Evolutionary conservation across 2,329 filamentous ascomycete genomes (phyloP), one percentile per base, ranked within the genome.

Genomic region (Venturia carpophila): DNA sequence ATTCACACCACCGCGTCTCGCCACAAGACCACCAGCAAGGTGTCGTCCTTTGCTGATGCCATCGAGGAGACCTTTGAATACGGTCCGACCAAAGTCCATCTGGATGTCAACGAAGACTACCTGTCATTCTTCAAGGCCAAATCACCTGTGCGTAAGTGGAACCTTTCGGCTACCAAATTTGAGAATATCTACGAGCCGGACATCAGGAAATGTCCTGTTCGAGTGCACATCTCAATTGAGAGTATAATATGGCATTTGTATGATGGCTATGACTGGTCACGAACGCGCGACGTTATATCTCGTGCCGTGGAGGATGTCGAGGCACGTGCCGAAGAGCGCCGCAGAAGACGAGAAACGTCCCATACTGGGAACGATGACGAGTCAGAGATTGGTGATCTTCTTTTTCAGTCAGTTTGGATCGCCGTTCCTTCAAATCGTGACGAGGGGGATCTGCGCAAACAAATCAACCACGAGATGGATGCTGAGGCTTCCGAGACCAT

Each of bases 381-480:
- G 75, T 90, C 87, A 15, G 90, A 89, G 6, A 95, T 97, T 75
- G 92, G 91, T 6, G 95, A 99, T 73, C 96, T 95, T 70, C 81
- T 99, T 19, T 99, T 99, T 82, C 97, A 99, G 74, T 99, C 94
- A 0, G 96, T 99, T 64, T 99, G 97, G 78, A 97, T 99, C 70
- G 92, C 90, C 17, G 90, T 99, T 21, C 90, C 93, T 0, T 84
- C 90, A 13, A 94, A 92, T 70, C 86, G 88, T 66, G 93, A 97
- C 70, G 91, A 92, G 5, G 85, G 85, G 64, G 91, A 96, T 39
- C 82, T 97, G 11, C 82, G 90, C 4, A 84, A 86, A 58, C 90
- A 89, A 47, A 96, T 99, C 75, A 96, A 97, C 72, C 86, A 89
- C 66, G 87, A 93, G 43, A 84, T 97, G 60, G 90, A 96, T 69